Evolutionary conservation across 2,329 filamentous ascomycete genomes (phyloP), one percentile per base, ranked within the genome.

Genomic region (Tricladium varicosporioides): DNA sequence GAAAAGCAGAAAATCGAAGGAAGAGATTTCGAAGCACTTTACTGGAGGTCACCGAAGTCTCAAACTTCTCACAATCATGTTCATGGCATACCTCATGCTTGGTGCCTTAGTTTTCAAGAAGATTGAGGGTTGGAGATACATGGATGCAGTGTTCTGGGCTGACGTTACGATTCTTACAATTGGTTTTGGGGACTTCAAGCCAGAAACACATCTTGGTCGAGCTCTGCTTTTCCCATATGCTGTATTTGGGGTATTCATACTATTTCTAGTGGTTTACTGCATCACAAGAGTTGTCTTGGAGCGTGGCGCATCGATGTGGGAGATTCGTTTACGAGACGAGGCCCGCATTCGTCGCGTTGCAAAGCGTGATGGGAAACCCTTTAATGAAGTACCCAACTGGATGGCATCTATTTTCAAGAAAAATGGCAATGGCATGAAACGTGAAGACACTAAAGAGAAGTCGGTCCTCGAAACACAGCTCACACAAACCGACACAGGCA

Each of bases 141-240:
- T 89, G 1, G 89, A 96, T 65, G 83, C 83, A 2, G 76, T 91
- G 3, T 91, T 91, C 69, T 91, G 90, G 80, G 88, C 86, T 52
- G 84, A 91, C 64, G 83, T 91, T 15, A 85, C 83, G 0, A 74
- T 85, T 2, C 84, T 86, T 68, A 86, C 83, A 2, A 77, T 85
- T 33, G 83, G 83, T 0, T 83, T 83, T 48, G 83, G 83, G 16
- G 82, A 86, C 59, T 74, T 76, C 16, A 69, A 71, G 13, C 70
- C 79, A 1, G 42, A 62, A 1, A 80, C 77, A 0, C 70, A 79
- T 5, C 72, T 88, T 0, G 84, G 83, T 0, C 80, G 86, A 33
- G 88, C 84, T 0, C 76, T 96, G 2, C 76, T 95, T 43, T 85
- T 96, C 51, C 92, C 92, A 0, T 96, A 89, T 65, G 86, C 91